Percentiles rank a stretch among this genome's conserved stretches.
Evolutionary conservation across 2,329 filamentous ascomycete genomes (phyloP).

Genomic region (Sporothrix pallida): DNA sequence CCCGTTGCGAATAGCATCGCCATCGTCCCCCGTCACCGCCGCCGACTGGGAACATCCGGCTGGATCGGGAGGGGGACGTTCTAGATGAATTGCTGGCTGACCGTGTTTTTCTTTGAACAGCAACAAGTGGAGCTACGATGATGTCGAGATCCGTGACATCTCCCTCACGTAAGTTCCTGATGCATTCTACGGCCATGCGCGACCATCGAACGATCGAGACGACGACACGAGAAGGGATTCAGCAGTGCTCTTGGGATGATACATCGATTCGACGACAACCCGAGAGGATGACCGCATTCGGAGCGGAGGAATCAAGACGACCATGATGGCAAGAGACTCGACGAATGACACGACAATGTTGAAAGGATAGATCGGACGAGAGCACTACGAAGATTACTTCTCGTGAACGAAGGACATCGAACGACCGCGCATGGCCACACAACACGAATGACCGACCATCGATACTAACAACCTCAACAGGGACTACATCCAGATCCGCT

Average conservation of each 20-base stretch:
- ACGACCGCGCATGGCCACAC: conserved; percentile 6
- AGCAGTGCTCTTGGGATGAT: neutral
- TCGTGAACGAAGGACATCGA: neutral
- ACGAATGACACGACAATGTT: neutral
- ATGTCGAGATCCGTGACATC: conserved; percentile 99
- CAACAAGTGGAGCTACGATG: conserved; percentile 93
- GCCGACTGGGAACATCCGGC: neutral
- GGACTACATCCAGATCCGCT: conserved; percentile 99
- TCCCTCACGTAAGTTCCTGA: conserved; percentile 86
- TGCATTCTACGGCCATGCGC: conserved; percentile 26
- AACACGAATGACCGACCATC: neutral
- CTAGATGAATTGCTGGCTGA: conserved; percentile 26
- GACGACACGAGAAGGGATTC: neutral
- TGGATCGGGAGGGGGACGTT: neutral
- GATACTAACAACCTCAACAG: conserved; percentile 54
- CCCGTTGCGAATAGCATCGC: neutral
- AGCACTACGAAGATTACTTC: neutral
- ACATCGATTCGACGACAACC: neutral
- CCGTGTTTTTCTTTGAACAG: conserved; percentile 33
- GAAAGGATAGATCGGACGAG: neutral
- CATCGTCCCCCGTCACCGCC: neutral
- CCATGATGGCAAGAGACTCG: neutral
- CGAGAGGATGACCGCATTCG: neutral
- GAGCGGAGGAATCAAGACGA: neutral
- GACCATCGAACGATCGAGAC: conserved; percentile 26